Percentiles rank a stretch among this genome's conserved stretches.
These are phyloP conservation scores for Solanum pinnatisectum DNA, from an alignment of 257 asterid genomes.

Conservation along the genomic window DNA sequence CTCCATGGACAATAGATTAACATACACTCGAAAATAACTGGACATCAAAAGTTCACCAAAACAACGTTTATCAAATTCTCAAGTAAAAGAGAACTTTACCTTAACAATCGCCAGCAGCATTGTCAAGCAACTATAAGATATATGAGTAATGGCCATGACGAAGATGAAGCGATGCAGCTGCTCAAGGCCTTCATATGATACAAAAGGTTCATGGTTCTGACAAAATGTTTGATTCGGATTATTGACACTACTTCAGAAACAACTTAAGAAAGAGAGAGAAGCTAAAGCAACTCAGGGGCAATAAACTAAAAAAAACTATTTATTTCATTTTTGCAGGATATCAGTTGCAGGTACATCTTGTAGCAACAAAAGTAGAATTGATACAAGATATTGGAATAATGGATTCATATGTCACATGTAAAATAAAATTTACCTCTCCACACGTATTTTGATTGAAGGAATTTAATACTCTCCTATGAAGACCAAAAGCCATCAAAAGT, in stretches of 20 bases:
- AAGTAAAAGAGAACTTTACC: conserved; percentile 32
- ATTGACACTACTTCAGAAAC: background rate
- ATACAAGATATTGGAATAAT: background rate
- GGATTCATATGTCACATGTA: background rate
- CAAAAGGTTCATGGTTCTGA: conserved; percentile 88
- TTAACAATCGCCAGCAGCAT: conserved; percentile 93
- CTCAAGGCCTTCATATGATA: conserved; percentile 97
- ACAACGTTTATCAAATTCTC: background rate
- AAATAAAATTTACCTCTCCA: conserved; percentile 42
- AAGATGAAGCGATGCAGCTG: conserved; percentile 96
- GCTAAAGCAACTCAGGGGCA: background rate
- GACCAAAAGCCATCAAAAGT: conserved; percentile 39
- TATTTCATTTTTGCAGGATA: background rate
- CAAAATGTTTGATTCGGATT: background rate
- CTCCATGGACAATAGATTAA: background rate
- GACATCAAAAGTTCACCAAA: background rate
- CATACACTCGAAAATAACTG: background rate
- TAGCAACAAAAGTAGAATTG: background rate
- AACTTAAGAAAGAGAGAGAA: background rate
- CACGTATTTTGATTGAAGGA: conserved; percentile 61
- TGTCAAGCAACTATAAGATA: conserved; percentile 93
- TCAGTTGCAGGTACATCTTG: background rate
- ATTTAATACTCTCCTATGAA: conserved; percentile 49
- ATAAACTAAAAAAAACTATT: background rate
- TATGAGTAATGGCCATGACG: conserved; percentile 92